Conservation (phyloP, 2,329 filamentous ascomycete genomes). For the Trichophyton benhamiae region DNA sequence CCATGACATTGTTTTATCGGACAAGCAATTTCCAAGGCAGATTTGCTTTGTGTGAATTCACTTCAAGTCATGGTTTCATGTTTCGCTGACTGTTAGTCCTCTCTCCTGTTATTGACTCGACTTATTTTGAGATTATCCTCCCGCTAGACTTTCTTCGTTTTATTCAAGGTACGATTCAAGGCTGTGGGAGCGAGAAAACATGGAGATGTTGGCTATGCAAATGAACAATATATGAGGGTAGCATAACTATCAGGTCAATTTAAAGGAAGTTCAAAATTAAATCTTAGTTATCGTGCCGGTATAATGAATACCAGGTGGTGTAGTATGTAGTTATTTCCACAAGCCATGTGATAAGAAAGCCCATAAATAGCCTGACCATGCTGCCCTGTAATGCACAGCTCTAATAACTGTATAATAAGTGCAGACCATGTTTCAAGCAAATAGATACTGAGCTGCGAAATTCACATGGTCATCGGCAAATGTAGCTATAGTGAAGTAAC, state of each 20-base stretch:
- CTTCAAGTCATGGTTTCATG: neutral
- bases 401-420: neutral
- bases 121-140: neutral
- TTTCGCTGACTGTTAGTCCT: neutral
- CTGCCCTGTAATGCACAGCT: neutral
- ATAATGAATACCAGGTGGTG: no score
- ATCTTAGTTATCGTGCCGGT: no score
- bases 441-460: constrained; percentile 77
- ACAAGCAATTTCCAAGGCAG: neutral
- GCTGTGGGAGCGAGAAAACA: no score
- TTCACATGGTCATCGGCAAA: constrained; percentile 86
- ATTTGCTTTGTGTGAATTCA: neutral
- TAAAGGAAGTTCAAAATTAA: no score
- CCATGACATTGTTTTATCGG: neutral
- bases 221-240: no score
- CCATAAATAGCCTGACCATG: no score
- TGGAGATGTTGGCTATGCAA: no score
- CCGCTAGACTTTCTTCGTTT: neutral
- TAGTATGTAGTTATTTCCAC: no score
- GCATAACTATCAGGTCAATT: no score
- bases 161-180: neutral
- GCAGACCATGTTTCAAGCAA: constrained; percentile 35
- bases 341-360: no score
- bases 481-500: constrained; percentile 88
- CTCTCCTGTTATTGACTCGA: neutral